Base-by-base conservation (phyloP, 2,329 filamentous ascomycete genomes). In the Pseudocercospora cruenta region DNA sequence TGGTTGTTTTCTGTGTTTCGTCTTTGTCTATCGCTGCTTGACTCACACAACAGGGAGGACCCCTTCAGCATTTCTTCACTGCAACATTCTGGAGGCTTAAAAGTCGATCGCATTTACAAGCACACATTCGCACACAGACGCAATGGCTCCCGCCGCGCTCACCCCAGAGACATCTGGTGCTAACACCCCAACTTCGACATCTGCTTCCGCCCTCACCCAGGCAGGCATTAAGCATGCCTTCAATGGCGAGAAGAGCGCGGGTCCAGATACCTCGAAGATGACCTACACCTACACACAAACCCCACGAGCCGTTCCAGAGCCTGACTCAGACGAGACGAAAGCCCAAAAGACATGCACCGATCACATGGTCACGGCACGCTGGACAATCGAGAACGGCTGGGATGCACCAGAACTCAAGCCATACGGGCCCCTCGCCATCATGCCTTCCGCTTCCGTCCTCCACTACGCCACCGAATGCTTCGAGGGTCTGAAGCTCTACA, bases 401-500 rank as follows among this genome's bases (percentile, higher is more conserved):
- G 84, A 85, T 43, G 83, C 86, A 1, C 93, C 93, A 1, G 85
- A 90, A 72, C 85, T 96, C 65, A 87, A 88, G 77, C 91, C 92
- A 26, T 95, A 92, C 79, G 91, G 91, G 0, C 90, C 91, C 10
- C 82, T 96, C 61, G 85, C 85, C 69, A 87, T 96, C 74, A 90
- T 92, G 82, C 93, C 93, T 39, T 94, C 90, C 4, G 91, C 92
- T 14, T 91, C 89, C 3, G 88, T 89, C 67, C 85, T 96, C 67
- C 93, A 96, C 84, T 96, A 96, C 80, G 93, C 92, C 10, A 96
- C 92, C 57, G 91, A 94, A 80, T 96, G 93, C 79, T 96, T 96
- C 81, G 93, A 96, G 81, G 93, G 93, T 12, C 84, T 90, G 82
- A 96, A 96, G 80, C 87, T 87, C 54, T 87, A 88, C 78, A 89